Evolutionary conservation across 495 filamentous ascomycete genomes (phyloP).

Genomic region (Sporormia fimetaria): DNA sequence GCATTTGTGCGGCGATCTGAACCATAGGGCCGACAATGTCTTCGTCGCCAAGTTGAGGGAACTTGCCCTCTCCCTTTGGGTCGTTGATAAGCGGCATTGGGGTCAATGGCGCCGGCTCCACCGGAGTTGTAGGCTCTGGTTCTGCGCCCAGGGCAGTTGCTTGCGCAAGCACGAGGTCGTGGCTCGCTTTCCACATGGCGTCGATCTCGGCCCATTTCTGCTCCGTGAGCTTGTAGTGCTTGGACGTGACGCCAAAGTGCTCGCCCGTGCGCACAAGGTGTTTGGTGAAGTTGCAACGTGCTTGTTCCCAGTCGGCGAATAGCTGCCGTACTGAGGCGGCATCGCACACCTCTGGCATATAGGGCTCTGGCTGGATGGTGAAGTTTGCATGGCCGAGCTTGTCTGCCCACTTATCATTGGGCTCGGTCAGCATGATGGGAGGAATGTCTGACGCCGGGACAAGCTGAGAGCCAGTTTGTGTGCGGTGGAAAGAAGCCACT

Average conservation of each 20-base stretch:
- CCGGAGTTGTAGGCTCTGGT: constrained; percentile 30
- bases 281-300: constrained; percentile 68
- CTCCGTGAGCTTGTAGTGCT: constrained; percentile 68
- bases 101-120: constrained; percentile 41
- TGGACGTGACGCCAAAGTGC: constrained; percentile 75
- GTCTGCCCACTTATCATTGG: constrained; percentile 67
- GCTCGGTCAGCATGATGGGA: constrained; percentile 49
- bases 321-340: constrained; percentile 53
- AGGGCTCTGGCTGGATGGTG: constrained; percentile 73
- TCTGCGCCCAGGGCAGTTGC: constrained; percentile 32
- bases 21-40: constrained; percentile 93
- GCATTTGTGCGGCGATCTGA: constrained; percentile 37
- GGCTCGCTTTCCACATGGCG: constrained; percentile 52
- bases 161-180: constrained; percentile 47
- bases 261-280: constrained; percentile 76
- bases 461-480: constrained; percentile 33
- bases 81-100: constrained; percentile 51
- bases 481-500: constrained; percentile 53
- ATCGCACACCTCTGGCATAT: constrained; percentile 50
- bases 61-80: constrained; percentile 63
- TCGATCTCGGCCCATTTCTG: constrained; percentile 77
- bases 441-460: constrained; percentile 48
- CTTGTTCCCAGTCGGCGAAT: constrained; percentile 67
- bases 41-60: constrained; percentile 73
- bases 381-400: constrained; percentile 87